A percentile compares a stretch with the other conserved stretches of the same genome.
Evolutionary conservation across 2,329 filamentous ascomycete species (phyloP).

Genomic region (Fusarium foetens): DNA sequence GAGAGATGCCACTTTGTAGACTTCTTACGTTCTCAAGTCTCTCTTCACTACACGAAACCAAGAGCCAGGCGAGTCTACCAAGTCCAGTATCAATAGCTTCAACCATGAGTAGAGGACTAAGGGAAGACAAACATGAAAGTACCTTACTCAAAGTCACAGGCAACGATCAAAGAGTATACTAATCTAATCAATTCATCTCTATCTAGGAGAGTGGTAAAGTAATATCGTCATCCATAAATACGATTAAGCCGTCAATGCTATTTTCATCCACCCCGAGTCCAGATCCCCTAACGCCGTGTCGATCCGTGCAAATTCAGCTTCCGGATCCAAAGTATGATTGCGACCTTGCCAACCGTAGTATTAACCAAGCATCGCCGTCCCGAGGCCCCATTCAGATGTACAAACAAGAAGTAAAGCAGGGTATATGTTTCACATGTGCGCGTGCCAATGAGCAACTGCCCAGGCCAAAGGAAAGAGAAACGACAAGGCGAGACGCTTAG

Average conservation of each 20-base stretch:
- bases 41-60: neutral
- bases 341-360: conserved; percentile 13
- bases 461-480: conserved; percentile 12
- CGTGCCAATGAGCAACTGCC: conserved; percentile 1
- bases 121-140: neutral
- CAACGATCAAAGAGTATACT: neutral
- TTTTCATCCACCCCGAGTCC: conserved; percentile 37
- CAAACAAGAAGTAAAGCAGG: conserved; percentile 39
- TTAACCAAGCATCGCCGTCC: conserved; percentile 34
- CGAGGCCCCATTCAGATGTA: conserved; percentile 41
- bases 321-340: conserved; percentile 33
- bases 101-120: neutral
- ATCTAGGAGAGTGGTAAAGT: conserved; percentile 37
- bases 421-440: conserved; percentile 41
- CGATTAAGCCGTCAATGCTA: conserved; percentile 41
- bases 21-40: neutral
- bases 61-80: neutral
- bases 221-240: conserved; percentile 43
- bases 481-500: conserved; percentile 61
- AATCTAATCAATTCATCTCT: conserved; percentile 37
- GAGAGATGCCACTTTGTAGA: neutral
- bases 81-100: neutral
- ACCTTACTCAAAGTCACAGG: neutral
- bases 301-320: conserved; percentile 34
- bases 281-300: conserved; percentile 39